Base-by-base conservation (phyloP, 345 rosid genomes). In the Acer yangbiense region DNA sequence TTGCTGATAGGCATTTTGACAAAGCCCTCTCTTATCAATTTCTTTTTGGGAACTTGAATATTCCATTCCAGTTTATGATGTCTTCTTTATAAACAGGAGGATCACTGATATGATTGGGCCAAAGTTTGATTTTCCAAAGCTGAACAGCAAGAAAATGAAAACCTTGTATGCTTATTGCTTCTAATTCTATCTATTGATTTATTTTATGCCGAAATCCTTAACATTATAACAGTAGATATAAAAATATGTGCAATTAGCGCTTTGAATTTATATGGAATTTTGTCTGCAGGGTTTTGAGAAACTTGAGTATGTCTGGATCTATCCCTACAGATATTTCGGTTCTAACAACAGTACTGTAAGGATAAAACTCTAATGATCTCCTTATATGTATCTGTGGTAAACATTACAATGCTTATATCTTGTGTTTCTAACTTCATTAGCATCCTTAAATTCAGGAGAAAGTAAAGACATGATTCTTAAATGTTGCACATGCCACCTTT, bases 231-330 rank as follows among this genome's bases (percentile, higher is more conserved):
- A 50, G 54, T 50, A 50, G 54, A 50, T 12, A 50, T 50, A 11
- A 0, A 50, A 50, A 12, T 48, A 21, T 25, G 27, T 25, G 27
- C 27, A 25, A 25, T 25, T 25, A 25, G 27, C 0, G 27, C 27
- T 25, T 25, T 25, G 27, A 25, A 23, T 7, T 23, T 3, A 63
- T 0, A 0, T 23, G 35, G 35, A 63, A 63, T 63, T 50, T 23
- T 63, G 35, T 35, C 35, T 81, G 69, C 67, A 90, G 93, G 83
- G 76, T 87, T 41, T 62, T 90, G 65, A 65, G 86, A 57, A 83
- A 78, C 76, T 86, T 84, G 52, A 86, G 83, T 72, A 63, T 83
- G n/a, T 79, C 81, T 55, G 88, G 85, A 63, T 63, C 66, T 23
- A 23, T 63, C 66, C 39, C 66, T 21, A 25, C 66, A 3, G 4